These are phyloP conservation scores for Magnusiomyces ingens DNA, from an alignment of 1,139 yeast genomes.

Conservation along the genomic window DNA sequence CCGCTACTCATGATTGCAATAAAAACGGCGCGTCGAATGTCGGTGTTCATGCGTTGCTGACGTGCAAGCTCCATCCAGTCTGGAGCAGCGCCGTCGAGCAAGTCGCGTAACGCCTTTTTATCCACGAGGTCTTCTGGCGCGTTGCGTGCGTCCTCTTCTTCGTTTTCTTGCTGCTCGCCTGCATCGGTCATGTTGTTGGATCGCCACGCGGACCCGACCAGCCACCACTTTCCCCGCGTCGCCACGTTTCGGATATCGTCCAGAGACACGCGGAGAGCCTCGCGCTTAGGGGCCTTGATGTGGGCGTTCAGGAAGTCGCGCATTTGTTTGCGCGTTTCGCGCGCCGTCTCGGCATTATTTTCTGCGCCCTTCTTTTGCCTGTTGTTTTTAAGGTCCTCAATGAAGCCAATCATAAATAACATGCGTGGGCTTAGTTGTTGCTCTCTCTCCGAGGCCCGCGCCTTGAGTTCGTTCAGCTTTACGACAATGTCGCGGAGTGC, in stretches of 20 bases:
- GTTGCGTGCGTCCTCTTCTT: neutral
- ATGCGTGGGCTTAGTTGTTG: conserved; percentile 41
- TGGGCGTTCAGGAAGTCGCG: conserved; percentile 57
- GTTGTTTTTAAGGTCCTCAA: conserved; percentile 80
- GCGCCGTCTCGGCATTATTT: conserved; percentile 40
- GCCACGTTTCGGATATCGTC: conserved; percentile 74
- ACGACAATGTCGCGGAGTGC: conserved; percentile 75
- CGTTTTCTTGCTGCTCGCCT: conserved; percentile 20
- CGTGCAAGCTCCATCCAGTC: conserved; percentile 87
- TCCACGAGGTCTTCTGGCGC: conserved; percentile 23
- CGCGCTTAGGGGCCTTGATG: conserved; percentile 40
- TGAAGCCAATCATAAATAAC: conserved; percentile 76
- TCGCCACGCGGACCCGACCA: conserved; percentile 96
- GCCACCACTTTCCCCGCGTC: conserved; percentile 95
- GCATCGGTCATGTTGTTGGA: conserved; percentile 25
- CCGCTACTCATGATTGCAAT: conserved; percentile 92
- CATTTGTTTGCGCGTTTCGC: conserved; percentile 48
- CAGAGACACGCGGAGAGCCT: conserved; percentile 77
- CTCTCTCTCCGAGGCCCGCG: conserved; percentile 25
- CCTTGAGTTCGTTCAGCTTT: conserved; percentile 45
- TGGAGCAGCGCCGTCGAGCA: conserved; percentile 64
- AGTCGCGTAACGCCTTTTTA: conserved; percentile 41
- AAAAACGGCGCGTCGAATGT: conserved; percentile 86
- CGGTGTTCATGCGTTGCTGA: conserved; percentile 90
- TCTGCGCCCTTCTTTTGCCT: conserved; percentile 46